These are phyloP conservation scores for Pythium diclinum DNA, from an alignment of 352 stramenopile species.

Conservation along the genomic window DNA sequence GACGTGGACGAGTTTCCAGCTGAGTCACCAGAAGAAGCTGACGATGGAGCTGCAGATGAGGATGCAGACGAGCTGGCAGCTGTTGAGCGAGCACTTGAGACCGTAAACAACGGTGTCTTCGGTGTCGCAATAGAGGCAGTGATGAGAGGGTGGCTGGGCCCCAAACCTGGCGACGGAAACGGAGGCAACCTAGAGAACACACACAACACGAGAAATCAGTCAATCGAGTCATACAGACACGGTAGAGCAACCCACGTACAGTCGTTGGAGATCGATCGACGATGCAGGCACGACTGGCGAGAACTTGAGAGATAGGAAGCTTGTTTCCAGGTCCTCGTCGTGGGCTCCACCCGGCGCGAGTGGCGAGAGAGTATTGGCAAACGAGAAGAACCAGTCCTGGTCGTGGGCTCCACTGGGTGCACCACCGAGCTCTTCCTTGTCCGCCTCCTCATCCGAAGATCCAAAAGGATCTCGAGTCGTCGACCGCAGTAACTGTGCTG, in stretches of 20 bases:
- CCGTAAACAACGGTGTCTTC: conserved; percentile 14
- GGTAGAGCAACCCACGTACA: conserved; percentile 43
- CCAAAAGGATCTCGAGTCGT: conserved; percentile 18
- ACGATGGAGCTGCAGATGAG: conserved; percentile 14
- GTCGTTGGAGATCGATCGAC: conserved; percentile 54
- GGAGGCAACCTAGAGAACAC: conserved; percentile 48
- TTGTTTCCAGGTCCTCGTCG: conserved; percentile 59
- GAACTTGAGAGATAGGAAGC: conserved; percentile 53
- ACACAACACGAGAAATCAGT: not conserved
- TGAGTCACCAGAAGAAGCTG: not conserved
- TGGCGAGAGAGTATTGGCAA: conserved; percentile 73
- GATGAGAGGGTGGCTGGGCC: not conserved
- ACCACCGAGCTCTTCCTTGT: conserved; percentile 29
- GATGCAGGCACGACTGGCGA: conserved; percentile 55
- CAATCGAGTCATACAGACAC: not conserved
- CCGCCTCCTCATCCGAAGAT: conserved; percentile 19
- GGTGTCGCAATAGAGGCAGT: conserved; percentile 4
- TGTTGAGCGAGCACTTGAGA: conserved; percentile 5
- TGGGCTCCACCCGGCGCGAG: conserved; percentile 30
- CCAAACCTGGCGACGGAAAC: conserved; percentile 40
- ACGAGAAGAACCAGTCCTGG: conserved; percentile 80
- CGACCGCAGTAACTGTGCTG: conserved; percentile 3
- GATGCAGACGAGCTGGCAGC: conserved; percentile 27
- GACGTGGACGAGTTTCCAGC: not conserved
- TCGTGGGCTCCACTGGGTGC: conserved; percentile 38